Evolutionary conservation across 176 grass and related monocot genomes (phyloP).

Genomic region (Ananas comosus): DNA sequence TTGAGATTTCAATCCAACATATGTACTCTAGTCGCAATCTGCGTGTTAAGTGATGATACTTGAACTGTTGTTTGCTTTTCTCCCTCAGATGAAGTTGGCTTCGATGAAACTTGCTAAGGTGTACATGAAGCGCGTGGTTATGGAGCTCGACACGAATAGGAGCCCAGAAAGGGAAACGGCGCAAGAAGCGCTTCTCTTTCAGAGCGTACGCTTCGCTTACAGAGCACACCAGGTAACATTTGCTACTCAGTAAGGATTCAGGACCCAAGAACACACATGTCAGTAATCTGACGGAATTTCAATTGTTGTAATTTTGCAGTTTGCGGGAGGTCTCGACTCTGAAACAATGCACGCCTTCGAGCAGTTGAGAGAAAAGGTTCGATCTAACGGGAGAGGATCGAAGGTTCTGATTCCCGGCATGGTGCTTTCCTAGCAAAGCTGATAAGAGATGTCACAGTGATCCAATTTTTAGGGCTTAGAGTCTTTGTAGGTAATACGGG

Average conservation of each 20-base stretch:
- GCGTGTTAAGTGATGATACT: no score
- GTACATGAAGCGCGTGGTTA: constrained; percentile 62
- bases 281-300: not conserved
- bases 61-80: not conserved
- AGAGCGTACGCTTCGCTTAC: constrained; percentile 74
- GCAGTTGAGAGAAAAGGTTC: constrained; percentile 41
- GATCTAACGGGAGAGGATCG: constrained; percentile 18
- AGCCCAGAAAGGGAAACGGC: constrained; percentile 40
- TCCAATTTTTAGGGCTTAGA: no score
- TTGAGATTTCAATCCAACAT: not conserved
- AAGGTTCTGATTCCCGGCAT: constrained; percentile 3
- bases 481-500: no score
- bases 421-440: not conserved
- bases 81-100: constrained; percentile 53
- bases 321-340: constrained; percentile 46
- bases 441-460: not conserved
- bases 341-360: constrained; percentile 53
- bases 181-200: constrained; percentile 54
- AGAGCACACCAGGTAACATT: constrained; percentile 64
- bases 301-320: constrained; percentile 15
- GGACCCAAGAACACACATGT: not conserved
- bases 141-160: constrained; percentile 42
- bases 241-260: not conserved
- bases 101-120: constrained; percentile 73
- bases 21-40: not conserved